These are phyloP conservation scores for Aspergillus candidus DNA, from an alignment of 2,329 filamentous ascomycete genomes.

Conservation along the genomic window DNA sequence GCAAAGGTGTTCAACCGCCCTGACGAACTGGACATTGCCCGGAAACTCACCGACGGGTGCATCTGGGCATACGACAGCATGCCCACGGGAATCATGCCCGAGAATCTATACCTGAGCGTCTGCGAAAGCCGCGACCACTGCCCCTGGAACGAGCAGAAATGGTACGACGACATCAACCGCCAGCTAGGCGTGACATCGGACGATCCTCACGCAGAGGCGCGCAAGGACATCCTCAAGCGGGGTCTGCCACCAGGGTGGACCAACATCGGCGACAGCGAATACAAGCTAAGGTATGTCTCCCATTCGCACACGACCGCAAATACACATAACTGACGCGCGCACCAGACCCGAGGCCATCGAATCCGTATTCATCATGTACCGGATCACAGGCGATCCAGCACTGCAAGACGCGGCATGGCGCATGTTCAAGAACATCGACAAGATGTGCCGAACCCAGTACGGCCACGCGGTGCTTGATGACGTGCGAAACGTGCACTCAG, in stretches of 20 bases:
- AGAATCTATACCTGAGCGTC: slow-evolving; percentile 48
- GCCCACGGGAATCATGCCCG: slow-evolving; percentile 57
- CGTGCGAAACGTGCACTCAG: slow-evolving; percentile 28
- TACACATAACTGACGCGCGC: slow-evolving; percentile 1
- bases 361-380: slow-evolving; percentile 56
- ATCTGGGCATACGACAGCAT: slow-evolving; percentile 56
- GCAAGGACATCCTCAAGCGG: slow-evolving; percentile 15
- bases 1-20: slow-evolving; percentile 51
- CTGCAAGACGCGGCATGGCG: slow-evolving; percentile 44
- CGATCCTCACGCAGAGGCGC: slow-evolving; percentile 14
- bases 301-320: background rate
- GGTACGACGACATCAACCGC: slow-evolving; percentile 25
- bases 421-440: slow-evolving; percentile 46
- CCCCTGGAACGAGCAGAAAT: slow-evolving; percentile 48
- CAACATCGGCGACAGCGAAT: slow-evolving; percentile 21
- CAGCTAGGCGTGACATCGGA: slow-evolving; percentile 12
- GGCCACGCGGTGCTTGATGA: slow-evolving; percentile 41
- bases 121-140: slow-evolving; percentile 44
- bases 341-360: slow-evolving; percentile 53
- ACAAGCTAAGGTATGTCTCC: slow-evolving; percentile 25
- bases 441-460: slow-evolving; percentile 37
- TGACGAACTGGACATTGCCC: slow-evolving; percentile 51
- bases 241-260: slow-evolving; percentile 25
- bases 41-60: slow-evolving; percentile 54
- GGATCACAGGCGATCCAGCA: slow-evolving; percentile 50